phyloP scores from a whole-genome alignment of 176 grass and related monocot genomes.

The Oryza nivara region DNA sequence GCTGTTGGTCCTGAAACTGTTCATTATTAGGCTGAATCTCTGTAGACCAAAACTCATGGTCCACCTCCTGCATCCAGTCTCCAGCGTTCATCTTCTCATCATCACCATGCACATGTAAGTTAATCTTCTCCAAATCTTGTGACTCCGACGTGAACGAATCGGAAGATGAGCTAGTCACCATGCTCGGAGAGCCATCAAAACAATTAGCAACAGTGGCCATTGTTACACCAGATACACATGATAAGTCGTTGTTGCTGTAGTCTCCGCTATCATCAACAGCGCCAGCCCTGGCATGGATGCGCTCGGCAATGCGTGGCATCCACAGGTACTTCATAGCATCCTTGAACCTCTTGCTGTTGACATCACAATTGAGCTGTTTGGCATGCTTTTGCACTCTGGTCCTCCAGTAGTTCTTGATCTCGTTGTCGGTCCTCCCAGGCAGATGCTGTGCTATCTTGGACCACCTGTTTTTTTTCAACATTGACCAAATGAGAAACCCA shows the following conservation, averaged over 20 bases:
- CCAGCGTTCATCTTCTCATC: not conserved
- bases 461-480: no score
- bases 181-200: not conserved
- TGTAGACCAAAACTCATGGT: constrained; percentile 42
- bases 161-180: constrained; percentile 20
- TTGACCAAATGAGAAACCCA: not conserved
- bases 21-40: not conserved
- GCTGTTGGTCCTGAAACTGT: constrained; percentile 20
- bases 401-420: constrained; percentile 75
- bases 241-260: not conserved
- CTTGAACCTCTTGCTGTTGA: constrained; percentile 49
- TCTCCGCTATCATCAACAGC: no score
- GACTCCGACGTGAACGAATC: constrained; percentile 34
- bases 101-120: not conserved
- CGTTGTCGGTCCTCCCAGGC: constrained; percentile 63
- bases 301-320: constrained; percentile 49
- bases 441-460: constrained; percentile 58
- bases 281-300: not conserved
- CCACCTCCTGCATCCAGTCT: not conserved
- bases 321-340: constrained; percentile 52
- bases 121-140: not conserved
- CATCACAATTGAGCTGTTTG: constrained; percentile 54
- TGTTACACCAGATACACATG: not conserved
- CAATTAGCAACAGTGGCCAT: not conserved
- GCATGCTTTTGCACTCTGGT: constrained; percentile 64